Evolutionary conservation across 2,329 filamentous ascomycete species (phyloP).

Genomic region (Phoma sp.): DNA sequence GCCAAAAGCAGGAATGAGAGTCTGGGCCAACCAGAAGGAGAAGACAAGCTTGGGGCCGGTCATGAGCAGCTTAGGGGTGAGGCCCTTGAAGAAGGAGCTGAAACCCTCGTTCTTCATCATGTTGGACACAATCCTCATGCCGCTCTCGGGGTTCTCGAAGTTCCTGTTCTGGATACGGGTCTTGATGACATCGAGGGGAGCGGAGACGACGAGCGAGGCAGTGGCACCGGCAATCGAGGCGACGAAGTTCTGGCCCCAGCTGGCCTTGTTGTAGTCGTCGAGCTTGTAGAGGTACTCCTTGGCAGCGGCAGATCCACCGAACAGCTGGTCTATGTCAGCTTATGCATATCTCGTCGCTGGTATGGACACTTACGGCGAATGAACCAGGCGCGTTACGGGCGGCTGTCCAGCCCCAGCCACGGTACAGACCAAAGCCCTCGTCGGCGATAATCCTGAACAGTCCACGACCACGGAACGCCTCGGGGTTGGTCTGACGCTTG

Average conservation of each 20-base stretch:
- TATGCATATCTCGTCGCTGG: neutral
- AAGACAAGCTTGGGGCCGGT: conserved; percentile 98
- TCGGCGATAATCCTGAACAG: conserved; percentile 88
- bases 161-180: conserved; percentile 98
- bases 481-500: conserved; percentile 98
- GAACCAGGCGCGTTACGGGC: conserved; percentile 96
- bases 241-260: conserved; percentile 96
- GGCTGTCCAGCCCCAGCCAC: conserved; percentile 97
- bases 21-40: conserved; percentile 99
- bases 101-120: conserved; percentile 92
- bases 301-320: conserved; percentile 94
- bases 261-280: conserved; percentile 91
- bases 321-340: conserved; percentile 66
- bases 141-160: conserved; percentile 96
- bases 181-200: conserved; percentile 98
- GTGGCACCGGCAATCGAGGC: conserved; percentile 95
- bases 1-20: conserved; percentile 91
- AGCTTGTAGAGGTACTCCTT: conserved; percentile 95
- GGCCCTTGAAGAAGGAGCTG: conserved; percentile 93
- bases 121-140: conserved; percentile 87
- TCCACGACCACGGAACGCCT: conserved; percentile 93
- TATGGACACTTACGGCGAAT: conserved; percentile 74
- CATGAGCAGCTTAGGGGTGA: conserved; percentile 98
- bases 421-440: conserved; percentile 93
- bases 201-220: conserved; percentile 94